A percentile compares a stretch with the other conserved stretches of the same genome.
Conservation (phyloP, 2,329 filamentous ascomycete species). For the Diplodia mutila region DNA sequence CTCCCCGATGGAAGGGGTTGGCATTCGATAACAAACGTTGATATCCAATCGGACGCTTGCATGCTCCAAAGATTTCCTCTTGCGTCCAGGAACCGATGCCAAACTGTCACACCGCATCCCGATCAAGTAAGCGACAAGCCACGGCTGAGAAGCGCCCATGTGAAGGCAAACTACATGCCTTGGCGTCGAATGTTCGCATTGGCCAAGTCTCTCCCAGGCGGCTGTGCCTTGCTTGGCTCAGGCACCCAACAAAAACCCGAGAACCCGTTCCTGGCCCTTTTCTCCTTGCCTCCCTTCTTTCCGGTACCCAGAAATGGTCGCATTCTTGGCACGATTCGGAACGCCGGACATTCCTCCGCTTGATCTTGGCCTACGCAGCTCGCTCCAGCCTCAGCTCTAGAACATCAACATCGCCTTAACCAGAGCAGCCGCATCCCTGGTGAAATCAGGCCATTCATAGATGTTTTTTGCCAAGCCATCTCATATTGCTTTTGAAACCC, state of each 20-base stretch:
- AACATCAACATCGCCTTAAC: neutral
- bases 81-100: neutral
- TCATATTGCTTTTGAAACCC: neutral
- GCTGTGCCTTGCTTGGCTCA: conserved; percentile 1
- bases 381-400: neutral
- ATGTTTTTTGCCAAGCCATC: neutral
- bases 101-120: neutral
- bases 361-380: neutral
- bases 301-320: neutral
- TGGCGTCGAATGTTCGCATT: conserved; percentile 2
- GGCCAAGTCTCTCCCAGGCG: neutral
- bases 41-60: conserved; percentile 2
- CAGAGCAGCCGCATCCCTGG: neutral
- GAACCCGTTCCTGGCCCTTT: neutral
- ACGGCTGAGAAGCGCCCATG: neutral
- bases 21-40: no score
- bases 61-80: neutral
- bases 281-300: neutral
- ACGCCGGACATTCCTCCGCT: conserved; percentile 15
- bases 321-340: conserved; percentile 3
- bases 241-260: conserved; percentile 2
- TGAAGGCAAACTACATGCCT: neutral
- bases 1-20: no score
- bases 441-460: neutral
- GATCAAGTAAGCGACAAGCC: neutral